Evolutionary conservation across 208 protist species (phyloP), one percentile per base, ranked within the genome.

Genomic region (Leishmania turanica): DNA sequence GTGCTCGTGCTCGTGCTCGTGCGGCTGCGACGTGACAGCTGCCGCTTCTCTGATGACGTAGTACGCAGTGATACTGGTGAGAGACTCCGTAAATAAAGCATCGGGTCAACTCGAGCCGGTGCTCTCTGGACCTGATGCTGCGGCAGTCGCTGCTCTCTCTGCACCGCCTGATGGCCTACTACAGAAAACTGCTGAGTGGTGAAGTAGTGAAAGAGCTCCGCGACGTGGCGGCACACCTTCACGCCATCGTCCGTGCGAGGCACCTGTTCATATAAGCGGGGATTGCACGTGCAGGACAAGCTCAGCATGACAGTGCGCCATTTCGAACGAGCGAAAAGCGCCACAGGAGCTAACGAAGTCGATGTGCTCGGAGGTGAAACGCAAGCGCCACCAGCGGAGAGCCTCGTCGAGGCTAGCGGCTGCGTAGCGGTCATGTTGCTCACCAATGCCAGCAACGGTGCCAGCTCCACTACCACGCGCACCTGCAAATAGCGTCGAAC

Each of bases 151-250:
- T 31, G 34, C 13, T 45, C 78, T 19, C 47, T n/a, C 24, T 8
- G 53, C 56, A 8, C n/a, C 8, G 40, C 37, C 74, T 34, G 54
- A 58, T 27, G 34, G n/a, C 56, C 58, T 13, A 85, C 69, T 27
- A 82, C 75, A 62, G 68, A 56, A 24, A 86, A 77, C 68, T 93
- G 87, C 17, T 82, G 82, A 37, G 82, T 81, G 17, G 90, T 49
- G 81, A 94, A 93, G 84, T 86, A 93, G 82, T 91, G 91, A 53
- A 92, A 79, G 37, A 95, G 79, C 84, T 96, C 80, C n/a, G 91
- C 91, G 2, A 95, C 34, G 72, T 96, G 93, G 51, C 93, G 91
- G 77, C 93, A 96, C 72, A 87, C 86, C 79, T 91, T 94, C 70
- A 68, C 68, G 1, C 91, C 90, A 31, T 90, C 85, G 19, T 79